Evolutionary conservation across 208 protist species (phyloP).

Genomic region (Angomonas ambiguus): DNA sequence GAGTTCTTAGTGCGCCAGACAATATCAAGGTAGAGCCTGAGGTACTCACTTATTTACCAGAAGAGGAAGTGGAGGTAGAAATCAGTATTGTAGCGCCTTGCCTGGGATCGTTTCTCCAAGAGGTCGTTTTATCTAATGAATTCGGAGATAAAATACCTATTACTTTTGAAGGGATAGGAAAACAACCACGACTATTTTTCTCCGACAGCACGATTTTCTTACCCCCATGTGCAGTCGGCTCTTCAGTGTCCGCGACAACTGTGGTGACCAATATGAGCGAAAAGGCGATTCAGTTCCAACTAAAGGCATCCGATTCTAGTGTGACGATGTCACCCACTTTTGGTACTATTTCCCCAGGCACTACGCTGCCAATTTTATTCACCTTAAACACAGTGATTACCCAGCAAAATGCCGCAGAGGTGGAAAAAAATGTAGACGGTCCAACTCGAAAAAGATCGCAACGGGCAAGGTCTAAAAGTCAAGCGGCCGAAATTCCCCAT

Average conservation of each 20-base stretch:
- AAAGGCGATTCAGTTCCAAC: conserved; percentile 20
- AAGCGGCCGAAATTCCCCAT: not conserved
- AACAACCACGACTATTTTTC: conserved; percentile 19
- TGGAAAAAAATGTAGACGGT: not conserved
- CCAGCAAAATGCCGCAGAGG: not conserved
- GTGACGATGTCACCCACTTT: conserved; percentile 31
- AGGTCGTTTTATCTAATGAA: conserved; percentile 40
- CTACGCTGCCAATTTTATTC: conserved; percentile 27
- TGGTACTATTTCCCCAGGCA: conserved; percentile 21
- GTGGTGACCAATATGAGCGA: conserved; percentile 27
- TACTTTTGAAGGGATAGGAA: conserved; percentile 25
- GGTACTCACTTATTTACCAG: conserved; percentile 20
- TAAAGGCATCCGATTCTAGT: conserved; percentile 14
- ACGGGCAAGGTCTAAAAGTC: not conserved
- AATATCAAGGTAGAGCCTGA: conserved; percentile 36
- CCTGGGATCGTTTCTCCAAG: conserved; percentile 30
- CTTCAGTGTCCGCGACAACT: conserved; percentile 20
- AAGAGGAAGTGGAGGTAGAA: conserved; percentile 29
- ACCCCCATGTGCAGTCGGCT: conserved; percentile 30
- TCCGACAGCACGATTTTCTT: conserved; percentile 26
- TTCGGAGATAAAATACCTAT: conserved; percentile 33
- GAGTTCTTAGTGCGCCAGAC: conserved; percentile 33
- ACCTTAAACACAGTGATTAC: conserved; percentile 14
- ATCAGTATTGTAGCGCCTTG: conserved; percentile 31
- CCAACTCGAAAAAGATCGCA: not conserved